A percentile compares a stretch with the other conserved stretches of the same genome.
phyloP scores from a whole-genome alignment of 805 yeast species.

The Candida sanyiensis region DNA sequence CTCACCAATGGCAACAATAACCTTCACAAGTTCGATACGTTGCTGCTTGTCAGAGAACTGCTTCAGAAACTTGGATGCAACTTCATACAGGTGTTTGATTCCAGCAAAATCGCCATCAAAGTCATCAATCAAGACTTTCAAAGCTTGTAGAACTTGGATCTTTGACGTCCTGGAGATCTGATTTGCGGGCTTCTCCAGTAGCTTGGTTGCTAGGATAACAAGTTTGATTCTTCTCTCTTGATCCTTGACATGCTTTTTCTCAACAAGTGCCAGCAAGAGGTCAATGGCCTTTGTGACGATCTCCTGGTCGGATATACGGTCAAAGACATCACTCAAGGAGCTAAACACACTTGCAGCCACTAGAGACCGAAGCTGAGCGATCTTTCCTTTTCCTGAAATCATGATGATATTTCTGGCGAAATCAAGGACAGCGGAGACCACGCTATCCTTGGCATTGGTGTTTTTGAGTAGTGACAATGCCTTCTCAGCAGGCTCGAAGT shows the following conservation, averaged over 20 bases:
- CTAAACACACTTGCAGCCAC: conserved; percentile 53
- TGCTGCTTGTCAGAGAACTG: conserved; percentile 53
- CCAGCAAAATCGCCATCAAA: conserved; percentile 50
- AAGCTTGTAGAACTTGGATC: conserved; percentile 49
- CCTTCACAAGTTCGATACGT: conserved; percentile 53
- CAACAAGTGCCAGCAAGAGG: conserved; percentile 45
- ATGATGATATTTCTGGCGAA: conserved; percentile 45
- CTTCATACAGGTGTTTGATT: conserved; percentile 42
- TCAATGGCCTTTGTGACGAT: conserved; percentile 49
- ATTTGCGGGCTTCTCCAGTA: conserved; percentile 52
- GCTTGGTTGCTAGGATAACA: conserved; percentile 50
- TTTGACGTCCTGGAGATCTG: conserved; percentile 49
- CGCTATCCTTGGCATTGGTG: conserved; percentile 60
- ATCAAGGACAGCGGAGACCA: conserved; percentile 47
- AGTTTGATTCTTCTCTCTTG: conserved; percentile 47
- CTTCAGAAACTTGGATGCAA: conserved; percentile 53
- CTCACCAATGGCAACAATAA: conserved; percentile 54
- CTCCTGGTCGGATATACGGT: conserved; percentile 33
- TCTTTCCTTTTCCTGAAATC: conserved; percentile 38
- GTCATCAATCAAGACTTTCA: conserved; percentile 48
- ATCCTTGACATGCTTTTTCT: conserved; percentile 52
- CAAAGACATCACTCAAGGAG: conserved; percentile 45
- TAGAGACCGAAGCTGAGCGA: conserved; percentile 44
- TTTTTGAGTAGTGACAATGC: conserved; percentile 50
- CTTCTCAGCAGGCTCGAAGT: conserved; percentile 48